These are phyloP conservation scores for Cercospora nicotianae DNA, from an alignment of 2,329 filamentous ascomycete species.

Conservation along the genomic window DNA sequence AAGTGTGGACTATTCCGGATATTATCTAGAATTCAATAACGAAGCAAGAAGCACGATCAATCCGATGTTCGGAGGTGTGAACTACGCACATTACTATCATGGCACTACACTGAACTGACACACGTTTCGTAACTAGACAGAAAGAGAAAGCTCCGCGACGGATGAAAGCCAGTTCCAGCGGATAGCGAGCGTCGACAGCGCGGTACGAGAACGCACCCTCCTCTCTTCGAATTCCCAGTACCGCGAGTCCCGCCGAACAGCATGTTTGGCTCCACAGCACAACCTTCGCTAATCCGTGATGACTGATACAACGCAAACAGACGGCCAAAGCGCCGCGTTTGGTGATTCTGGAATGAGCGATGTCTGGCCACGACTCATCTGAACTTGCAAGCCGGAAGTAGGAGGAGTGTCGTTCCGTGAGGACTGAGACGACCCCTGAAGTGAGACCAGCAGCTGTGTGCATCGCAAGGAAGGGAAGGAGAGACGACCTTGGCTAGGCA, in stretches of 20 bases:
- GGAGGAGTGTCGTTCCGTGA: neutral
- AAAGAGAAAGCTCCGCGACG: neutral
- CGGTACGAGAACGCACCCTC: neutral
- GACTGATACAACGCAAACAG: neutral
- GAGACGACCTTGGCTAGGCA: neutral
- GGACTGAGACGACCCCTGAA: neutral
- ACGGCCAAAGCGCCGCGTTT: neutral
- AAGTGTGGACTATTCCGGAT: neutral
- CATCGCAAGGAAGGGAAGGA: neutral
- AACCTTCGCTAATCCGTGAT: neutral
- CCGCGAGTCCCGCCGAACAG: neutral
- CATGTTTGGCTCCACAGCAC: neutral
- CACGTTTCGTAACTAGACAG: neutral
- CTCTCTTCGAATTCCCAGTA: neutral
- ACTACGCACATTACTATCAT: neutral
- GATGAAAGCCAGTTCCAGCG: neutral
- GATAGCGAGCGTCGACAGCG: neutral
- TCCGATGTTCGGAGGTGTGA: neutral
- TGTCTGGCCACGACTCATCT: neutral
- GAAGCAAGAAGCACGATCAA: neutral
- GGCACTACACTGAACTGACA: neutral
- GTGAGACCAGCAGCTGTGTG: neutral
- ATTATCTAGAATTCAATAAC: neutral
- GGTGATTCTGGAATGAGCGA: neutral
- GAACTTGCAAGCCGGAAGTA: neutral